A percentile compares a stretch with the other conserved stretches of the same genome.
Conservation (phyloP, 2,329 filamentous ascomycete genomes). For the Colletotrichum noveboracense region DNA sequence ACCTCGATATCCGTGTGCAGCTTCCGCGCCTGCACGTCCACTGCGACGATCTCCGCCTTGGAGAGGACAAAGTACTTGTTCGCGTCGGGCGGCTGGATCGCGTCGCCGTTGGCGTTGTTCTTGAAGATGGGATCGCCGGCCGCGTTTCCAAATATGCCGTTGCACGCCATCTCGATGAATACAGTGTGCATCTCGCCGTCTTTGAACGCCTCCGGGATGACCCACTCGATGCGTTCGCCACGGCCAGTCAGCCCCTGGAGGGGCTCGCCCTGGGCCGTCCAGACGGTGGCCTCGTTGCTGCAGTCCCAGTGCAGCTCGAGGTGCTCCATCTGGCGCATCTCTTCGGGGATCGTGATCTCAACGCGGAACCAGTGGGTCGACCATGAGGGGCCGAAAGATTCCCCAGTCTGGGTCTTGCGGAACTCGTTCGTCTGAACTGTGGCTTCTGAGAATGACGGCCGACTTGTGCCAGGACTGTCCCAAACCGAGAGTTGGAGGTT, state of each 20-base stretch:
- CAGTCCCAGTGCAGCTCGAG: constrained; percentile 75
- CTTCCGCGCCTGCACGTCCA: constrained; percentile 65
- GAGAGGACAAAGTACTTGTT: constrained; percentile 62
- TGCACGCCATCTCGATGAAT: constrained; percentile 75
- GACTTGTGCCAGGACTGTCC: constrained; percentile 19
- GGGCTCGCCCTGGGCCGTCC: constrained; percentile 65
- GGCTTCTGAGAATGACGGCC: constrained; percentile 21
- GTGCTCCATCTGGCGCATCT: constrained; percentile 59
- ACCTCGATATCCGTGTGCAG: constrained; percentile 72
- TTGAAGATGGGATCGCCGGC: constrained; percentile 24
- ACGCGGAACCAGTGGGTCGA: constrained; percentile 75
- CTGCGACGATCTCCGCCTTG: constrained; percentile 65
- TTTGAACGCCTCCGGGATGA: constrained; percentile 62
- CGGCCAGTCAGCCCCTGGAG: constrained; percentile 70
- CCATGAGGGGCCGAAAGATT: constrained; percentile 71
- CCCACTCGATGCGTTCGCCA: constrained; percentile 68
- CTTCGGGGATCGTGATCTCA: constrained; percentile 60
- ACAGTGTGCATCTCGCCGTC: constrained; percentile 67
- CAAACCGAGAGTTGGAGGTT: constrained; percentile 22
- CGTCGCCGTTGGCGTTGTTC: constrained; percentile 55
- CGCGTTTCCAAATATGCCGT: constrained; percentile 67
- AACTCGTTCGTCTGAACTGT: constrained; percentile 17
- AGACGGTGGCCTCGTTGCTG: constrained; percentile 71
- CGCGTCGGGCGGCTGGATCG: constrained; percentile 66
- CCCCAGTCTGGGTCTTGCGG: constrained; percentile 51